Base-by-base conservation (phyloP, 805 yeast species). In the Metschnikowia anglica region DNA sequence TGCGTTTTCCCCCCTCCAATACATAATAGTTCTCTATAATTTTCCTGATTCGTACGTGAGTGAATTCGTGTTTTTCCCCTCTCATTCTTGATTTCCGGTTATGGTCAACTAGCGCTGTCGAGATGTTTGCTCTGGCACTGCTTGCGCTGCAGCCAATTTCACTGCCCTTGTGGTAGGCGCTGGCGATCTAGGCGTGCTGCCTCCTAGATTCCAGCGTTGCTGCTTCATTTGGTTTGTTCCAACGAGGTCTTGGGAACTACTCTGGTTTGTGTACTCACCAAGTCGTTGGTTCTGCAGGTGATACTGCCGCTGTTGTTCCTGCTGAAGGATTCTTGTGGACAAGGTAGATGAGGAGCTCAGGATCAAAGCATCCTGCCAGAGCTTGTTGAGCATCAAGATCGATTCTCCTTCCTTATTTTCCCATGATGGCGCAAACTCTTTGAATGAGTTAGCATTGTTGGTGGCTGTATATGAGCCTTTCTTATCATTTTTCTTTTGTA, bases 311-410 rank as follows among this genome's bases (percentile, higher is more conserved):
- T 41, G 45, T 28, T 41, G 48, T 13, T 46, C 48, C 18, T 44
- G 49, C 32, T 50, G 51, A 32, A 39, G 40, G 25, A 41, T 34
- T 26, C 44, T 39, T 26, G 43, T 15, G 7, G 50, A 44, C 7
- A 41, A 34, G 9, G 48, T 35, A 11, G 48, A 37, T 2, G 55
- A 47, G 12, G 56, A 45, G 31, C 48, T 43, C 43, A 39, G 46
- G 16, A 62, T 45, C 34, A 63, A 53, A 3, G 74, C 74, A 5
- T 68, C 72, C 43, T 65, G 73, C 76, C 76, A 71, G 25, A 70
- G 41, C 39, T 55, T 55, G 38, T 61, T 62, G 41, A 71, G 44
- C 13, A 51, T 48, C 13, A 43, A 36, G 13, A 42, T 44, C 13
- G 61, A 52, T 35, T 66, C 70, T 25, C 53, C 56, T 37, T 66